phyloP scores from a whole-genome alignment of 1,284 basidiomycete genomes.

The Tilletia walkeri region DNA sequence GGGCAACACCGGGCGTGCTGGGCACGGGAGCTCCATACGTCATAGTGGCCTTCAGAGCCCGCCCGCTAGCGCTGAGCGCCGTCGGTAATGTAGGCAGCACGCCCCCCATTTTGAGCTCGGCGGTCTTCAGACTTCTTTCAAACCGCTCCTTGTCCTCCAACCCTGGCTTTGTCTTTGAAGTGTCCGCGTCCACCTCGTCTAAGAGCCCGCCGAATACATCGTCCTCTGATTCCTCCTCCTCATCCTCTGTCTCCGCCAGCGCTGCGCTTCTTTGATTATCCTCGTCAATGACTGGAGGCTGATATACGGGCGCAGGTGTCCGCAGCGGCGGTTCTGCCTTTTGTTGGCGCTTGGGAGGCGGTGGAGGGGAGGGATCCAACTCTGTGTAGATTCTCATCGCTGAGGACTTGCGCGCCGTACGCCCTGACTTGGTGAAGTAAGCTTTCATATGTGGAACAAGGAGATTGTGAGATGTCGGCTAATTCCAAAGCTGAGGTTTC shows the following conservation, averaged over 20 bases:
- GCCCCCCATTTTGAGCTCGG: slow-evolving; percentile 65
- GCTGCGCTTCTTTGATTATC: not conserved
- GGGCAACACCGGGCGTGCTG: not conserved
- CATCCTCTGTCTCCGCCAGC: not conserved
- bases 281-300: not conserved
- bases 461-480: not conserved
- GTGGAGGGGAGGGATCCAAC: not conserved
- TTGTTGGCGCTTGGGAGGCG: slow-evolving; percentile 6
- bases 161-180: slow-evolving; percentile 67
- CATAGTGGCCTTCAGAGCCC: slow-evolving; percentile 7
- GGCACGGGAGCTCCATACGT: slow-evolving; percentile 10
- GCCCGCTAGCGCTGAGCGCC: slow-evolving; percentile 22
- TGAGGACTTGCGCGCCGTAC: slow-evolving; percentile 2
- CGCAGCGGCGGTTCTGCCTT: slow-evolving; percentile 3
- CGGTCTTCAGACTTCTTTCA: slow-evolving; percentile 68
- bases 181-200: slow-evolving; percentile 70
- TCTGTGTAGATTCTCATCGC: slow-evolving; percentile 9
- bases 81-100: slow-evolving; percentile 33
- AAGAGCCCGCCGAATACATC: slow-evolving; percentile 78
- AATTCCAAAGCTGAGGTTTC: not conserved
- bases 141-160: slow-evolving; percentile 73
- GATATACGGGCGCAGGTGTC: not conserved
- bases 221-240: slow-evolving; percentile 37
- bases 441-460: not conserved
- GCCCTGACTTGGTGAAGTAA: slow-evolving; percentile 5